phyloP scores from a whole-genome alignment of 2,329 filamentous ascomycete genomes.

The Ramularia collo-cygni region DNA sequence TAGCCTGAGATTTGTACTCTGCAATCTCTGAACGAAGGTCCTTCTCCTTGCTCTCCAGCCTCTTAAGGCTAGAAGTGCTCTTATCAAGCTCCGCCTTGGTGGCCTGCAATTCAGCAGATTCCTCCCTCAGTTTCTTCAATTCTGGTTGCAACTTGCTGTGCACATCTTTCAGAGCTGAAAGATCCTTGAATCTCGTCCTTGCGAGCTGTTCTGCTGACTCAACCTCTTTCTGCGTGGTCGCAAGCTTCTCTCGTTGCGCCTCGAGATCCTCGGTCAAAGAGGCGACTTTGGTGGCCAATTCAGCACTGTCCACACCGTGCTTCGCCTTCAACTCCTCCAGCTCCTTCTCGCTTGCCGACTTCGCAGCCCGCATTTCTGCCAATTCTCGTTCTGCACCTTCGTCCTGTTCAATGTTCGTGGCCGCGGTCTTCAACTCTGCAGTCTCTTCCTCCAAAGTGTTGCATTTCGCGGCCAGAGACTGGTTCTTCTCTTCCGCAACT shows the following conservation, averaged over 20 bases:
- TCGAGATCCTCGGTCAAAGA: slow-evolving; percentile 60
- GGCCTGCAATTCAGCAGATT: slow-evolving; percentile 66
- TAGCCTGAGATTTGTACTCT: slow-evolving; percentile 60
- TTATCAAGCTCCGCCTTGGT: slow-evolving; percentile 67
- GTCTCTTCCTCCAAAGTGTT: slow-evolving; percentile 58
- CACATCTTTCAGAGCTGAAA: slow-evolving; percentile 71
- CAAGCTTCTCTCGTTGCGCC: slow-evolving; percentile 62
- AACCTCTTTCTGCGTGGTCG: slow-evolving; percentile 71
- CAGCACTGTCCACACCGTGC: slow-evolving; percentile 40
- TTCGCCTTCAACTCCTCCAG: slow-evolving; percentile 50
- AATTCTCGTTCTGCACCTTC: slow-evolving; percentile 49
- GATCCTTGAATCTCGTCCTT: slow-evolving; percentile 78
- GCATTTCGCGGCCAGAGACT: slow-evolving; percentile 19
- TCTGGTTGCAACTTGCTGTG: slow-evolving; percentile 83
- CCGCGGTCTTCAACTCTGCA: slow-evolving; percentile 34
- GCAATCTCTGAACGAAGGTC: slow-evolving; percentile 70
- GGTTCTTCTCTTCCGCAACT: slow-evolving; percentile 22
- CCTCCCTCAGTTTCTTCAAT: slow-evolving; percentile 67
- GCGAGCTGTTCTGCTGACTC: slow-evolving; percentile 81
- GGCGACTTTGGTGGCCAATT: slow-evolving; percentile 46
- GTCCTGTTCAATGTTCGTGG: slow-evolving; percentile 51
- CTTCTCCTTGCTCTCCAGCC: slow-evolving; percentile 74
- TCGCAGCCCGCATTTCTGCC: slow-evolving; percentile 54
- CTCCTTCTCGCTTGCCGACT: slow-evolving; percentile 65
- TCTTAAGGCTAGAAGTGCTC: slow-evolving; percentile 58